Evolutionary conservation across 192 early-diverging fungal genomes (phyloP), one percentile per base, ranked within the genome.

Genomic region (Backusella parvicylindrica): DNA sequence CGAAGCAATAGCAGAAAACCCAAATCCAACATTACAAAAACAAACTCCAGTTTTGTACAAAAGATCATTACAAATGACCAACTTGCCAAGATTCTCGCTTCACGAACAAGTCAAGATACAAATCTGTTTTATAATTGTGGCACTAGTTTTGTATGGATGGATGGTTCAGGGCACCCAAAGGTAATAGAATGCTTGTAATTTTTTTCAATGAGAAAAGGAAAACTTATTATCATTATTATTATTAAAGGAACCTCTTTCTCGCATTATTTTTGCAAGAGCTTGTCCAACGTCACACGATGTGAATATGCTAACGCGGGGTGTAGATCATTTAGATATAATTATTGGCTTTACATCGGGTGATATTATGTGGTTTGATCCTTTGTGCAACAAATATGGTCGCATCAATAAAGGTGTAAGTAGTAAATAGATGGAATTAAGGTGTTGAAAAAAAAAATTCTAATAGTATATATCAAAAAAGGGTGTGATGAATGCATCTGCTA

Each of bases 241-340:
- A 9, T 26, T 12, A 6, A 80, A 93, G 89, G 92, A 96, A 26
- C 92, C 93, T 0, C 83, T 99, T 38, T 93, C 95, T 6, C 87
- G 91, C 11, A 84, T 97, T 9, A 83, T 92, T 56, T 90, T 99
- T 64, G 81, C 88, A 26, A 87, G 92, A 32, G 90, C 91, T 38
- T 89, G 90, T 63, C 92, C 96, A 1, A 91, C 93, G 7, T 95
- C 93, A 71, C 93, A 96, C 77, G 96, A 95, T 82, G 89, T 97
- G 38, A 97, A 96, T 78, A 70, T 88, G 37, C 75, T 92, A 18
- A 94, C 92, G 2, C 82, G 92, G 15, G 91, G 87, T 66, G 85
- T 80, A 38, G 86, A 92, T 53, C 92, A 89, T 71, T 77, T 98
- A 71, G 95, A 97, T 74, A 85, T 95, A 8, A 87, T 96, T 28